Base-by-base conservation (phyloP, 306 rosid species). In the Cyclanthera cordifolia region DNA sequence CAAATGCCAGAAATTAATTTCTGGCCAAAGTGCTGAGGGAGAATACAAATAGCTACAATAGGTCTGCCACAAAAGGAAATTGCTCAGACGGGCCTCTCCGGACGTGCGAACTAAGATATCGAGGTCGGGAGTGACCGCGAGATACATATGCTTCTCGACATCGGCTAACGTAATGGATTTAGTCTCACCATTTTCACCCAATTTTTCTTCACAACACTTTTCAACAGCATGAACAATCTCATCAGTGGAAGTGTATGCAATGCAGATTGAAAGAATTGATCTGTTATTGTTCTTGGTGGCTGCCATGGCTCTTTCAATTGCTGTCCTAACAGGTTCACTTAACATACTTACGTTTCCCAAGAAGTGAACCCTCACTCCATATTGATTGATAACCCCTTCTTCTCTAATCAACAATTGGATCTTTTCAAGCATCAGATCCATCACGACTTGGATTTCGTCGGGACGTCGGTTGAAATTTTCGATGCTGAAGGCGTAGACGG, bases 401-500 rank as follows among this genome's bases (percentile, higher is more conserved):
- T 79, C 81, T 56, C 39, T 48, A 21, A 77, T 66, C 46, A 77
- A 58, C 23, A 61, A 64, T 70, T 83, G 82, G 2, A 83, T 70
- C 52, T 77, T 80, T 71, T 77, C 80, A 66, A 69, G 75, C 77
- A 83, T 77, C 54, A 80, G 41, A 66, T 73, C 71, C 87, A 83
- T 80, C 70, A 83, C 49, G 24, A 75, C 65, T 50, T 75, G 77
- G 54, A 79, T 78, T 71, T 80, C 82, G 60, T 83, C 82, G 23
- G 74, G 74, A 32, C 63, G 54, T 53, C 65, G 37, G 5, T 34
- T 87, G 74, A 87, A 89, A 53, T 92, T 89, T 23, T 89, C 95
- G 41, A 85, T 87, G 89, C 97, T 87, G 84, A 92, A 92, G 74
- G 96, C 96, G 76, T 85, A 92, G 11, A 87, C 79, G 11, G 89